A percentile compares a stretch with the other conserved stretches of the same genome.
Evolutionary conservation across 768 basidiomycete genomes (phyloP).

Genomic region (Russula sp.): DNA sequence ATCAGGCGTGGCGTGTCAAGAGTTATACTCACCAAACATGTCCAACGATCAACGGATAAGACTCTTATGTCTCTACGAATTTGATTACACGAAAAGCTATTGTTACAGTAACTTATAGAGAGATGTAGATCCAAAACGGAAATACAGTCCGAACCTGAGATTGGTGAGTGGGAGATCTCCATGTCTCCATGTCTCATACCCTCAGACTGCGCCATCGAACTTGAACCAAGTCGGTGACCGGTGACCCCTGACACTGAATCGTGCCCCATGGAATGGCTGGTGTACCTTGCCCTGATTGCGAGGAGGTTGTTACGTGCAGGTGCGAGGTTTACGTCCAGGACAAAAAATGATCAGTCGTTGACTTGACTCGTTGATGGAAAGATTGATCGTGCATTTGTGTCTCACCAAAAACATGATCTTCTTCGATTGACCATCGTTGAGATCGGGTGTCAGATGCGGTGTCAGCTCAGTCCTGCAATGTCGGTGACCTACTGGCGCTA

Average conservation of each 20-base stretch:
- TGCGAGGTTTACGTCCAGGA: neutral
- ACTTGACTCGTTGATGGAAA: too few species aligned
- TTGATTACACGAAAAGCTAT: neutral
- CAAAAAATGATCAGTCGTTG: too few species aligned
- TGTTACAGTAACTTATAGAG: neutral
- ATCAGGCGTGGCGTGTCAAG: neutral
- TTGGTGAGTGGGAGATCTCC: neutral
- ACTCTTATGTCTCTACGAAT: neutral
- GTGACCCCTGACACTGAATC: conserved; percentile 15
- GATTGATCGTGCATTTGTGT: too few species aligned
- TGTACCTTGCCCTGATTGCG: neutral
- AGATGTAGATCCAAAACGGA: neutral
- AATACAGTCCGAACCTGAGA: neutral
- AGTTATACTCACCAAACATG: neutral
- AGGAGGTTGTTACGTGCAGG: neutral
- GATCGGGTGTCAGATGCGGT: too few species aligned
- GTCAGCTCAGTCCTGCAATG: too few species aligned
- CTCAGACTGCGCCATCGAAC: neutral
- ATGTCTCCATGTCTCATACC: too few species aligned
- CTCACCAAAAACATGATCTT: too few species aligned
- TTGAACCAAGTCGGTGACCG: neutral
- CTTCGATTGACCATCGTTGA: too few species aligned
- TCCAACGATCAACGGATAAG: neutral
- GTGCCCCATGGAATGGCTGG: neutral
- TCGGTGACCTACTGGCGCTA: too few species aligned